Percentiles rank a stretch among this genome's conserved stretches.
phyloP scores from a whole-genome alignment of 2,329 filamentous ascomycete species.

The Alternaria angustiovoidea region DNA sequence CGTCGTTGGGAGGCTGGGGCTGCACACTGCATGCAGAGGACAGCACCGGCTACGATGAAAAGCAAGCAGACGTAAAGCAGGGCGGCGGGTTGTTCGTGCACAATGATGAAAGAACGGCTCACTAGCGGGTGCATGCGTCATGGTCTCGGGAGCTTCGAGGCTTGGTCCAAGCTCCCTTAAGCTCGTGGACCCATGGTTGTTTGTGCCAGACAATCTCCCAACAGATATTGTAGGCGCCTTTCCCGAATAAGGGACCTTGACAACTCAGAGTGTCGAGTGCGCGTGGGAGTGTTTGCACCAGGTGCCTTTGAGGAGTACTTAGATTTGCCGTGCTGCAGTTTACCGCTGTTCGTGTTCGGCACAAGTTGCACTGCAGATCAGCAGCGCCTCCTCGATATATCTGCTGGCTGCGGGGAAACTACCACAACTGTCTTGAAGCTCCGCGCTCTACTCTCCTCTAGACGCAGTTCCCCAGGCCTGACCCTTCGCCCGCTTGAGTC shows the following conservation, averaged over 20 bases:
- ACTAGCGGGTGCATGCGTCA: constrained; percentile 16
- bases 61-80: background rate
- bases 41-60: background rate
- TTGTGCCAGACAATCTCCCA: constrained; percentile 26
- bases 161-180: constrained; percentile 22
- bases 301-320: background rate
- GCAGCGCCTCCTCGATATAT: constrained; percentile 32
- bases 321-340: constrained; percentile 27
- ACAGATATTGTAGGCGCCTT: constrained; percentile 19
- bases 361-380: constrained; percentile 28
- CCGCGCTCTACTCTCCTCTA: constrained; percentile 7
- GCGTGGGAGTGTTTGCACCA: background rate
- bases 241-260: background rate
- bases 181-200: constrained; percentile 14
- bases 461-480: background rate
- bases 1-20: background rate
- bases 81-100: constrained; percentile 6
- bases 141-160: constrained; percentile 11
- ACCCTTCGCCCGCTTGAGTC: background rate
- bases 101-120: constrained; percentile 17
- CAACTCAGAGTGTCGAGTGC: background rate
- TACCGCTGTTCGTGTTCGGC: constrained; percentile 32
- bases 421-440: constrained; percentile 23
- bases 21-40: background rate
- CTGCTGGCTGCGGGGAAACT: constrained; percentile 37